Conservation (phyloP, 345 rosid genomes). For the Euclidium syriacum region DNA sequence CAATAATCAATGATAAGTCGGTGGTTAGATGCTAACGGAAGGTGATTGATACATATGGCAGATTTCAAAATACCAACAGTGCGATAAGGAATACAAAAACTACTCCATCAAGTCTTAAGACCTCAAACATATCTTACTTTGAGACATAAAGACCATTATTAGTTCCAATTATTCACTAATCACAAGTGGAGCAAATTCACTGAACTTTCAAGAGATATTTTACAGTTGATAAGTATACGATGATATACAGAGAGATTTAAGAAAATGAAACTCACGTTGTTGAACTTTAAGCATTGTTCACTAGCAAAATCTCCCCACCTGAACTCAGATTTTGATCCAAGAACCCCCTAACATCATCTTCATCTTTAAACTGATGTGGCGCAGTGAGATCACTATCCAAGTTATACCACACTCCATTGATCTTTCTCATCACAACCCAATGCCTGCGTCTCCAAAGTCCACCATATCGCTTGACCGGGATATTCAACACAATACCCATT, state of each 20-base stretch:
- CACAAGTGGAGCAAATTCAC: neutral
- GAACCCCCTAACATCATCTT: conserved; percentile 44
- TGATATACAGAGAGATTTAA: neutral
- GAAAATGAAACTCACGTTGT: conserved; percentile 28
- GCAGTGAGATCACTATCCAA: conserved; percentile 72
- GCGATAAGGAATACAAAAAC: neutral
- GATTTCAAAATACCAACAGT: neutral
- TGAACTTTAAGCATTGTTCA: conserved; percentile 37
- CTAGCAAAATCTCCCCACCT: conserved; percentile 72
- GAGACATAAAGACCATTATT: neutral
- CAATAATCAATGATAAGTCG: neutral
- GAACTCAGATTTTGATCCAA: conserved; percentile 49
- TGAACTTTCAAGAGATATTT: neutral
- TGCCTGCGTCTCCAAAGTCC: conserved; percentile 89
- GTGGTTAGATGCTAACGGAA: neutral
- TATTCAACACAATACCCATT: conserved; percentile 75
- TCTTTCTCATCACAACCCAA: conserved; percentile 74
- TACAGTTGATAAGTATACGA: neutral
- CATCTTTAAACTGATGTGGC: conserved; percentile 40
- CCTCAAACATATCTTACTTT: neutral
- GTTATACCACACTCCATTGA: conserved; percentile 79
- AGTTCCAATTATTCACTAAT: neutral
- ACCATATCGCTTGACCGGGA: conserved; percentile 57
- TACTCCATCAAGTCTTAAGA: neutral
- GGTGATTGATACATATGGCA: neutral